These are phyloP conservation scores for Papilionanthe hybrid DNA, from an alignment of 116 monocot species.

Conservation along the genomic window DNA sequence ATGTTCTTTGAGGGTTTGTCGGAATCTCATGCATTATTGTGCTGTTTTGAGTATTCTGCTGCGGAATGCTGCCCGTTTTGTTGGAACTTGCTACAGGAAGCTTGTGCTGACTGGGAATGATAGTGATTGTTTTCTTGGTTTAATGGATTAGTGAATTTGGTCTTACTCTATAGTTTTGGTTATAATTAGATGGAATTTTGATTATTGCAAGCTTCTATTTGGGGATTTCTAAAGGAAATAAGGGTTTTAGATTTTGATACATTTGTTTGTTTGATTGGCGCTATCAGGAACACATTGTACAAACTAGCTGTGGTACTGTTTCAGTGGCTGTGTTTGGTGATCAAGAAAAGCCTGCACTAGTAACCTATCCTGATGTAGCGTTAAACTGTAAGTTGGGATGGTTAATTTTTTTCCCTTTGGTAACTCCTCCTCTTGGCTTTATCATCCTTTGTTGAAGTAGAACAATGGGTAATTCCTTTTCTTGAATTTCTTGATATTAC, in stretches of 20 bases:
- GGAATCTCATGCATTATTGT: not conserved
- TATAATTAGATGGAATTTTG: not conserved
- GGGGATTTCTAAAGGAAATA: not conserved
- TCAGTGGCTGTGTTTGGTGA: constrained; percentile 44
- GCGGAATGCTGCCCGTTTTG: not conserved
- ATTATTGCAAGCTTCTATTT: not conserved
- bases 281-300: constrained; percentile 38
- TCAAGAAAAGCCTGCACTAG: constrained; percentile 42
- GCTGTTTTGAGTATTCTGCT: not conserved
- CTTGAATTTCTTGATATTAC: too few species aligned
- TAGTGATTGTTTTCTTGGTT: not conserved
- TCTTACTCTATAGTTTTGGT: not conserved
- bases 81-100: not conserved
- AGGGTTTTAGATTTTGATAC: not conserved
- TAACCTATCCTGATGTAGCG: constrained; percentile 47
- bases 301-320: constrained; percentile 36
- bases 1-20: not conserved
- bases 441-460: not conserved
- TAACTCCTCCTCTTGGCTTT: not conserved
- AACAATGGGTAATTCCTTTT: not conserved
- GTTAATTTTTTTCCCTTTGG: not conserved
- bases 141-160: not conserved
- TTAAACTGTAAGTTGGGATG: constrained; percentile 18
- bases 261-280: constrained; percentile 4
- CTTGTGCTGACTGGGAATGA: not conserved